Evolutionary conservation across 2,329 filamentous ascomycete genomes (phyloP), one percentile per base, ranked within the genome.

Genomic region (Trichoderma lentiforme): DNA sequence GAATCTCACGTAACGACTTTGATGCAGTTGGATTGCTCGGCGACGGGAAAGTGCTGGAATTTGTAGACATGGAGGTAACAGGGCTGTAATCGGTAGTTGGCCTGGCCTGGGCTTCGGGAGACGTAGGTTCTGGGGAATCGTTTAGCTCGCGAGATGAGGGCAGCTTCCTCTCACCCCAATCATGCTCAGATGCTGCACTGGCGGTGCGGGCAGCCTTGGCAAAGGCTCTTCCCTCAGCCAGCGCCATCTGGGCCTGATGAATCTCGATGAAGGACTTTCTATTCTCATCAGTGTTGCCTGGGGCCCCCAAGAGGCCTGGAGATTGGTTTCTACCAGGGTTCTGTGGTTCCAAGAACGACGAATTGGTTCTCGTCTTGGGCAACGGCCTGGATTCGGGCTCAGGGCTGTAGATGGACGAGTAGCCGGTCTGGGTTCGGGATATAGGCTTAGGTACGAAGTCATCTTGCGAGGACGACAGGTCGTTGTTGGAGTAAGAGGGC

Each of bases 191-290:
- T 15, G 80, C 79, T 21, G 77, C 78, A 71, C 78, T 82, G 73
- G 78, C 79, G 60, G 76, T 79, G 47, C 76, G 79, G 68, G 76
- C 80, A 62, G 87, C 87, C 72, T 87, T 84, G 8, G 87, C 84
- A 73, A 91, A 86, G 8, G 88, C 89, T 76, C 84, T 83, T 3
- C 87, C 89, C 77, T 91, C 89, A 6, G 86, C 88, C 75, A 86
- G 81, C 47, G 88, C 85, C 86, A 91, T 90, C 76, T 90, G 83
- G 4, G 88, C 88, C 76, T 85, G 87, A 74, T 87, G 87, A 21
- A 84, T 83, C 77, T 87, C 88, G 71, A 90, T 89, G 74, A 87
- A 89, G 0, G 88, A 90, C 72, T 83, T 85, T 65, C 88, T 83
- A 58, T 85, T 85, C 30, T 89, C 87, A 73, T 89, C 85, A 53